Evolutionary conservation across 2,329 filamentous ascomycete genomes (phyloP), one percentile per base, ranked within the genome.

Genomic region (Chalara sp.): DNA sequence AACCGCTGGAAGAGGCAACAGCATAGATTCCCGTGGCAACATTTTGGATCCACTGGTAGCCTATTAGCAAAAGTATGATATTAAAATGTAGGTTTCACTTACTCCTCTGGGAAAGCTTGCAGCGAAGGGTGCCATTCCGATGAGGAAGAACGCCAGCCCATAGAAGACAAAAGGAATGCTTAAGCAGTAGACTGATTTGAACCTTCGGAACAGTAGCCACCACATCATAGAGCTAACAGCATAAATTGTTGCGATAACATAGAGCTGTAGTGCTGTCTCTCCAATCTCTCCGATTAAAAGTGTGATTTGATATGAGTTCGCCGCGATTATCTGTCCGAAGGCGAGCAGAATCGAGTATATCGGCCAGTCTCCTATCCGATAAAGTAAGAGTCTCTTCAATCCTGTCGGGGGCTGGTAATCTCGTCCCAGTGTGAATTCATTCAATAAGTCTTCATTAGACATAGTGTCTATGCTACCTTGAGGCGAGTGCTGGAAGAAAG

Each of bases 221-320:
- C 82, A 86, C 32, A 79, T 54, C 8, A 80, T 66, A 0, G 80
- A 83, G 5, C 76, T 74, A 30, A 70, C 68, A 5, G 82, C 69
- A 58, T 84, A 85, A 28, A 82, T 76, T 6, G 70, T 74, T 1
- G 80, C 80, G 35, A 83, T 77, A 46, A 74, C 72, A 64, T 85
- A 85, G 0, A 85, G 69, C 59, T 81, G 79, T 32, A 68, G 65
- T 4, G 80, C 77, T 2, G 75, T 74, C 62, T 84, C 73, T 50
- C 79, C 81, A 21, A 80, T 71, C 57, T 81, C 76, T 13, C 82
- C 83, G 0, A 80, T 81, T 21, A 86, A 71, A n/a, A 86, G 71
- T 0, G 81, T 83, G 60, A 86, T 80, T 61, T 86, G 83, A 65
- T 84, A 84, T 0, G 80, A 84, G 65, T 83, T 84, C 51, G 80